phyloP scores from a whole-genome alignment of 2,329 filamentous ascomycete species.

The Thielaviopsis punctulata region DNA sequence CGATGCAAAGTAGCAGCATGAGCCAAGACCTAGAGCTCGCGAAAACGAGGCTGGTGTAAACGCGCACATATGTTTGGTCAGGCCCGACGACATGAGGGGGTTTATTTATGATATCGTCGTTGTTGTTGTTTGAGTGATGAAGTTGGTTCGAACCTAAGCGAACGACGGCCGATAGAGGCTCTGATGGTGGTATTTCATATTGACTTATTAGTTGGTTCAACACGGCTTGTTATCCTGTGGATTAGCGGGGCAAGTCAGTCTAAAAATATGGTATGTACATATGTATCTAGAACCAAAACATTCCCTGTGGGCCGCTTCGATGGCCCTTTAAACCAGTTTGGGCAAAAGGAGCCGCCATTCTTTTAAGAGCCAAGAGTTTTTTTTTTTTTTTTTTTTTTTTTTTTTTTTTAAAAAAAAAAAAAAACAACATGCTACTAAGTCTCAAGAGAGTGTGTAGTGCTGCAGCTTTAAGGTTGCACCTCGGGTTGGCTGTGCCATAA shows the following conservation, averaged over 20 bases:
- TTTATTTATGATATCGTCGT: not conserved
- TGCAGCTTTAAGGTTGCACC: no score
- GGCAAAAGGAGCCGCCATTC: not conserved
- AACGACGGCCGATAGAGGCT: no score
- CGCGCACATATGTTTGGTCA: not conserved
- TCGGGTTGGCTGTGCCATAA: not conserved
- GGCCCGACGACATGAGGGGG: not conserved
- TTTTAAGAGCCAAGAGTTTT: not conserved
- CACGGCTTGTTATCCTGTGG: no score
- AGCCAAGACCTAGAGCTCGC: not conserved
- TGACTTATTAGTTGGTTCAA: no score
- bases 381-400: not conserved
- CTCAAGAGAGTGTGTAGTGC: no score
- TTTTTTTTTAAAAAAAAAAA: not conserved
- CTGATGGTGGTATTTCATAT: no score
- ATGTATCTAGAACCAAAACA: no score
- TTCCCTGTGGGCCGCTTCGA: not conserved
- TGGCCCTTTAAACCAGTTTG: not conserved
- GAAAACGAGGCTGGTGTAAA: not conserved
- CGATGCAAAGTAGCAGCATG: conserved; percentile 1
- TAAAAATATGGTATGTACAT: no score
- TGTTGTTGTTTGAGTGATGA: no score
- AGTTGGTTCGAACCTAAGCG: no score
- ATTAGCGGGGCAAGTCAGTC: no score
- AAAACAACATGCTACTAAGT: not conserved